Percentiles rank a stretch among this genome's conserved stretches.
Conservation (phyloP, 1,284 basidiomycete species). For the Trametes hirsuta region DNA sequence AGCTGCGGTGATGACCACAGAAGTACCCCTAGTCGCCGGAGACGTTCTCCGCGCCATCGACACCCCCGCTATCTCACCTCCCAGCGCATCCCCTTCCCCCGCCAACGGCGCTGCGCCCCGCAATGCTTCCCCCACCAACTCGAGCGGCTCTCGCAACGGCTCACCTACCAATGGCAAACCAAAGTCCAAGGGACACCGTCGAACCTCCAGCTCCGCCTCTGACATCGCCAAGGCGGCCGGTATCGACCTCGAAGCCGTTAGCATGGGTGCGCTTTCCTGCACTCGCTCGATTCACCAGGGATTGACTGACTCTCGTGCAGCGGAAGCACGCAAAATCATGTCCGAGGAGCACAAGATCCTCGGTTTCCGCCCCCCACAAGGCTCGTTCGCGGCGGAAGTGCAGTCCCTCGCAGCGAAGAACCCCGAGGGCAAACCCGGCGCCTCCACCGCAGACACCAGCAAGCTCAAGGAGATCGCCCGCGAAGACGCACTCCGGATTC, state of each 20-base stretch:
- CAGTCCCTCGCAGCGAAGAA: conserved; percentile 41
- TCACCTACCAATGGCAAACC: neutral
- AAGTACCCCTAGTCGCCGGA: conserved; percentile 28
- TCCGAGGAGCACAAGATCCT: conserved; percentile 42
- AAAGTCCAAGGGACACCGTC: conserved; percentile 13
- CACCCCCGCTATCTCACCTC: conserved; percentile 17
- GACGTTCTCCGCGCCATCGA: conserved; percentile 25
- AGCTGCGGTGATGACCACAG: conserved; percentile 21
- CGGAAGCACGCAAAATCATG: conserved; percentile 40
- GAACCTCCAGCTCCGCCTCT: conserved; percentile 20
- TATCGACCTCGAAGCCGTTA: conserved; percentile 33
- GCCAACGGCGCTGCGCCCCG: neutral
- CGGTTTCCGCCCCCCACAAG: conserved; percentile 42
- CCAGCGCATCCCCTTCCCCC: conserved; percentile 5
- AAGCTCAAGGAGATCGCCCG: conserved; percentile 34
- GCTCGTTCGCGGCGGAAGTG: conserved; percentile 42
- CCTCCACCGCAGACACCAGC: conserved; percentile 20
- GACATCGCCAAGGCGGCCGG: conserved; percentile 31
- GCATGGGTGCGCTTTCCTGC: conserved; percentile 23
- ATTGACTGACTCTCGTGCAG: conserved; percentile 6
- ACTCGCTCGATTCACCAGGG: neutral
- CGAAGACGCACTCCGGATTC: conserved; percentile 34
- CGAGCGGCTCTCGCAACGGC: neutral
- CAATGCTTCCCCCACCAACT: neutral
- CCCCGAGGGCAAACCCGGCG: conserved; percentile 29